phyloP scores from a whole-genome alignment of 176 grass and related monocot genomes.

The Calamus simplicifolius region DNA sequence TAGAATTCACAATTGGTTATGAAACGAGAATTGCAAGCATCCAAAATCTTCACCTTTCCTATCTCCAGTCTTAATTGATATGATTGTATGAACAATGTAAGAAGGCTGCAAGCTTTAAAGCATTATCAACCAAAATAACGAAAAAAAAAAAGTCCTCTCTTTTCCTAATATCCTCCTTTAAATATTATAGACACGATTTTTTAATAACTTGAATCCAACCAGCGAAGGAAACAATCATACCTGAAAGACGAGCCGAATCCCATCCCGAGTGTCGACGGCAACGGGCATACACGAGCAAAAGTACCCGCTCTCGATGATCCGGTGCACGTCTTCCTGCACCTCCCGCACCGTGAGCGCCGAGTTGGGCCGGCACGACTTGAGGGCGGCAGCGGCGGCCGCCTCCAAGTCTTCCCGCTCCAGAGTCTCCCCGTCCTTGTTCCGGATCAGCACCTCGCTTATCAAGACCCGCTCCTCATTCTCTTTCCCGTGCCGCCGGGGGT shows the following conservation, averaged over 20 bases:
- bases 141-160: too few species aligned
- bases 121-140: too few species aligned
- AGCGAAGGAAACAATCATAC: conserved; percentile 13
- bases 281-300: conserved; percentile 82
- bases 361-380: conserved; percentile 75
- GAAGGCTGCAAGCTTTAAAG: too few species aligned
- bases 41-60: too few species aligned
- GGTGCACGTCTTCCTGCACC: conserved; percentile 91
- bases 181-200: too few species aligned
- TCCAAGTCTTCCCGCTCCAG: conserved; percentile 75
- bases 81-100: too few species aligned
- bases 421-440: conserved; percentile 74
- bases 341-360: conserved; percentile 80
- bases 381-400: conserved; percentile 40
- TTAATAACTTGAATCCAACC: too few species aligned
- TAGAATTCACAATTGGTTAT: too few species aligned
- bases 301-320: conserved; percentile 73
- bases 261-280: conserved; percentile 87
- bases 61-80: too few species aligned
- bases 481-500: conserved; percentile 35
- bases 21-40: too few species aligned
- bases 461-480: conserved; percentile 66
- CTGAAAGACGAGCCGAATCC: conserved; percentile 87
- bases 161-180: too few species aligned
- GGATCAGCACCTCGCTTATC: conserved; percentile 78